Base-by-base conservation (phyloP, 805 yeast species). In the Kodamaea sagamina region DNA sequence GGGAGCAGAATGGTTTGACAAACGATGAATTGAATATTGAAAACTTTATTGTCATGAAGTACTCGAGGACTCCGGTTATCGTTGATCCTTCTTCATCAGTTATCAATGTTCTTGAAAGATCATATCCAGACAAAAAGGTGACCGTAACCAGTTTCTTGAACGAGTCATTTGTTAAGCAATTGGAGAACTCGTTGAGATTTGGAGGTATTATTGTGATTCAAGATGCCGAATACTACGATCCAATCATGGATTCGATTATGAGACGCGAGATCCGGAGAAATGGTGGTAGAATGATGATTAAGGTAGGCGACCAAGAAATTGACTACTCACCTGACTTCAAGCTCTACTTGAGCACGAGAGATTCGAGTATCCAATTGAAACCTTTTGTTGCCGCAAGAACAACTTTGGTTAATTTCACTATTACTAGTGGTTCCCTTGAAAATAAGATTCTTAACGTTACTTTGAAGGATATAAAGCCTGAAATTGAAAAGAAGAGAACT, bases 181-280 rank as follows among this genome's bases (percentile, higher is more conserved):
- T 92, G 11, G 96, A 89, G 57, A 85, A 88, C 53, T 84, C 95
- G 0, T 58, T 90, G 19, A 69, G 93, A 49, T 90, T 90, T 70
- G 97, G 98, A 4, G 89, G 87, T 2, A 53, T 77, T 0, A 66
- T 92, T 6, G 56, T 90, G 10, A 72, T 92, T 12, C 79, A 79
- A 50, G 92, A 92, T 63, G 89, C 90, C 3, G 97, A 92, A 55
- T 66, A 74, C 50, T 82, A 77, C 55, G 92, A 92, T 57, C 95
- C 97, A 0, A 63, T 86, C 6, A 56, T 92, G 8, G 77, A 77
- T 44, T 72, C 84, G 0, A 61, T 92, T 1, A 60, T 92, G 37
- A 72, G 78, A 36, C 68, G 71, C 24, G 95, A 89, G 46, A 71
- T 78, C 28, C 72, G 73, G 21, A 67, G 72, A 21, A 71, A 81